Conservation (phyloP, 2,329 filamentous ascomycete genomes). For the Hirsutella thompsonii region DNA sequence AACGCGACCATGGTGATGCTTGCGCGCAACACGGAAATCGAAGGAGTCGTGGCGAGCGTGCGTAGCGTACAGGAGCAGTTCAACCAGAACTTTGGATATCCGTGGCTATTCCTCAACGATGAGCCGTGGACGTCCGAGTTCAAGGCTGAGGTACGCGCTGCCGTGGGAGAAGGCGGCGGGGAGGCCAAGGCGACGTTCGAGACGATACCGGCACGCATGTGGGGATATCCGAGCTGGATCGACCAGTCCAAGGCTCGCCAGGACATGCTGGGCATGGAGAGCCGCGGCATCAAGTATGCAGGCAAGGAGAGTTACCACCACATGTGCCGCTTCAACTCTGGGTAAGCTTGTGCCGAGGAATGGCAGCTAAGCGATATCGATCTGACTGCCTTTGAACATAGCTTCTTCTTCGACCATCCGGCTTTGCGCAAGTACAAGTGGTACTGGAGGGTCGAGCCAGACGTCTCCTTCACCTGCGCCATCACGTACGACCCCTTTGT, state of each 20-base stretch:
- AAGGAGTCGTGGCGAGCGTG: not conserved
- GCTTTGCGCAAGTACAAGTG: not conserved
- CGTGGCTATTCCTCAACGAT: conserved; percentile 1
- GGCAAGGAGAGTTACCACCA: conserved; percentile 1
- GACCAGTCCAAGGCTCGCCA: not conserved
- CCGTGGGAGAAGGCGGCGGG: not conserved
- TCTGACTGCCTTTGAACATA: not conserved
- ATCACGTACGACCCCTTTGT: conserved; percentile 1
- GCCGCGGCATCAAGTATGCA: not conserved
- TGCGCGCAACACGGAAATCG: not conserved
- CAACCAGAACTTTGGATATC: not conserved
- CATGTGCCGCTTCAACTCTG: conserved; percentile 1
- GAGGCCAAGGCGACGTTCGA: not conserved
- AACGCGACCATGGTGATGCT: not conserved
- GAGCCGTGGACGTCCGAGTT: not conserved
- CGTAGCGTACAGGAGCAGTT: not conserved
- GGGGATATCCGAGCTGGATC: conserved; percentile 1
- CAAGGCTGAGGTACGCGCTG: not conserved
- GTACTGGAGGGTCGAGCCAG: conserved; percentile 1
- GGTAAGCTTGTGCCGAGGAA: not conserved
- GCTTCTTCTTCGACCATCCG: conserved; percentile 1
- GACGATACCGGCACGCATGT: conserved; percentile 1
- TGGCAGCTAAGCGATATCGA: not conserved
- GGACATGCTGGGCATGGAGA: not conserved
- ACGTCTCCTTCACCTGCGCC: not conserved